These are phyloP conservation scores for Saxophila tyrrhenica DNA, from an alignment of 495 filamentous ascomycete genomes.

Conservation along the genomic window DNA sequence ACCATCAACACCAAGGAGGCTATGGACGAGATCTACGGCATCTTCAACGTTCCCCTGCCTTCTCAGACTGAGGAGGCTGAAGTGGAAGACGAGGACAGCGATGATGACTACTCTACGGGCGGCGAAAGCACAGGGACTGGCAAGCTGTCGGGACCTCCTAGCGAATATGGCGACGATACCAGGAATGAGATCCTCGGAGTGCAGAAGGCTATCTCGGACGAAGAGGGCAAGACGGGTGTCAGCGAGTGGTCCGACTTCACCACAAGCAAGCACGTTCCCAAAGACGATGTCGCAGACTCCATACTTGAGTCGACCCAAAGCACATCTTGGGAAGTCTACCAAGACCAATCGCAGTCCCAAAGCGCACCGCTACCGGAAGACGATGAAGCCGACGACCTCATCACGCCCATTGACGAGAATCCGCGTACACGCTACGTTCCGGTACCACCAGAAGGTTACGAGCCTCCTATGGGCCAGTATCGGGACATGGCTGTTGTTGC, in stretches of 20 bases:
- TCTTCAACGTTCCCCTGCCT: constrained; percentile 86
- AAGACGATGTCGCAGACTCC: constrained; percentile 31
- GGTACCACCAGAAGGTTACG: constrained; percentile 75
- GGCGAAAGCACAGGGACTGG: constrained; percentile 74
- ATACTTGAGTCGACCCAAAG: constrained; percentile 26
- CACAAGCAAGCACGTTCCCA: constrained; percentile 56
- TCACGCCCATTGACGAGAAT: constrained; percentile 28
- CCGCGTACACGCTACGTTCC: constrained; percentile 45
- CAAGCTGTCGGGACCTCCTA: constrained; percentile 45
- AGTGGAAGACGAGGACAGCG: constrained; percentile 44
- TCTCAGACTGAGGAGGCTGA: constrained; percentile 30
- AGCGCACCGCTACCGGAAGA: constrained; percentile 1
- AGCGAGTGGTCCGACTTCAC: constrained; percentile 84
- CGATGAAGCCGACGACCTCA: not conserved
- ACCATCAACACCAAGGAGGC: constrained; percentile 90
- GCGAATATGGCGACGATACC: constrained; percentile 55
- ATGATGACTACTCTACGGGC: constrained; percentile 66
- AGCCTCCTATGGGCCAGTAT: constrained; percentile 60
- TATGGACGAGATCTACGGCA: constrained; percentile 91
- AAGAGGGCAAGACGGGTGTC: constrained; percentile 25
- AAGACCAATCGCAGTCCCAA: constrained; percentile 11
- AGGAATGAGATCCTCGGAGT: constrained; percentile 38
- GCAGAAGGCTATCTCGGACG: constrained; percentile 29
- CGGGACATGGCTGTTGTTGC: constrained; percentile 62
- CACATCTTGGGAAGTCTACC: constrained; percentile 21